phyloP scores from a whole-genome alignment of 2,329 filamentous ascomycete species.

The Capronia epimyces region DNA sequence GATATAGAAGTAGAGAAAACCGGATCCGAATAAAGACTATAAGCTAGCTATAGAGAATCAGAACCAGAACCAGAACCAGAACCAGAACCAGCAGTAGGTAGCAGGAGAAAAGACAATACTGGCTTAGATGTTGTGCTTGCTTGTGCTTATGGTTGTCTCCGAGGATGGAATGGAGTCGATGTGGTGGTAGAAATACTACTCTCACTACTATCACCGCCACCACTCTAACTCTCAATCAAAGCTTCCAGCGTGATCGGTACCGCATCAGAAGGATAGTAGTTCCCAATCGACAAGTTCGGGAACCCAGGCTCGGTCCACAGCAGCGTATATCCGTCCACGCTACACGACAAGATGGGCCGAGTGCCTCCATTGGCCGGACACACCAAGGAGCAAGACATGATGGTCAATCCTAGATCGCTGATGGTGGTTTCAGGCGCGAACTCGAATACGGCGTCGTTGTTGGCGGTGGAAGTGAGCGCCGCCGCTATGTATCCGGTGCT shows the following conservation, averaged over 20 bases:
- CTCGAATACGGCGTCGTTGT: neutral
- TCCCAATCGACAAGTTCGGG: slow-evolving; percentile 1
- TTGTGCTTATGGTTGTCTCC: no score
- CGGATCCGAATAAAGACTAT: no score
- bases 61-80: no score
- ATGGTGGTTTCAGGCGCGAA: slow-evolving; percentile 1
- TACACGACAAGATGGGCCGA: neutral
- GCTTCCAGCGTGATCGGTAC: neutral
- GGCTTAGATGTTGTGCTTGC: no score
- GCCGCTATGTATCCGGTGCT: neutral
- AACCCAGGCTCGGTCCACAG: neutral
- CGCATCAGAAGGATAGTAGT: neutral
- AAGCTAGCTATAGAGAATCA: no score
- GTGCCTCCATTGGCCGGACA: neutral
- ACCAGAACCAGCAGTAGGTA: no score
- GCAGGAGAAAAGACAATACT: no score
- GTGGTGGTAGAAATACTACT: neutral
- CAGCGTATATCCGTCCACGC: neutral
- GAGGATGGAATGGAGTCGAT: no score
- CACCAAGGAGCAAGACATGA: neutral
- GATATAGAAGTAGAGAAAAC: no score
- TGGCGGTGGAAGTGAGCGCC: neutral
- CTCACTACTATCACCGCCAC: neutral
- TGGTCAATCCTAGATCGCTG: neutral
- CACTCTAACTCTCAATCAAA: neutral